Conservation (phyloP, 1,284 basidiomycete species). For the Ustilago lituana region DNA sequence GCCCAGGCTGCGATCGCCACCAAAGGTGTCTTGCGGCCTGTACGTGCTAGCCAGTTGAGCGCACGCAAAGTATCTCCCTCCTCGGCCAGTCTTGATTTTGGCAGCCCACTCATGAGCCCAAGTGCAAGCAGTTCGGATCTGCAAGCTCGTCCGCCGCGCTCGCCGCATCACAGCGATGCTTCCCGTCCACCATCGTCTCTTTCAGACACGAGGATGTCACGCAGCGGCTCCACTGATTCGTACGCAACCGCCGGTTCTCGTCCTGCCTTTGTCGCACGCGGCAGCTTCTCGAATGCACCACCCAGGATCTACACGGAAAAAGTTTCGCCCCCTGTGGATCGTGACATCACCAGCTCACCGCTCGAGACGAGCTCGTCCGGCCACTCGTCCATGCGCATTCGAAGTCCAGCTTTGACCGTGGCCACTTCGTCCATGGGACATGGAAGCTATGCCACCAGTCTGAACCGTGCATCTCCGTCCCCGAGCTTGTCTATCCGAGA, state of each 20-base stretch:
- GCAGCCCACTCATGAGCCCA: slow-evolving; percentile 25
- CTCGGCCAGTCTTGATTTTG: slow-evolving; percentile 9
- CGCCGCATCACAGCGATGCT: slow-evolving; percentile 6
- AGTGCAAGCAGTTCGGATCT: slow-evolving; percentile 19
- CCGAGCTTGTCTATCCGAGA: slow-evolving; percentile 16
- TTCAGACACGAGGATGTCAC: slow-evolving; percentile 19
- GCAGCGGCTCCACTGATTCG: slow-evolving; percentile 22
- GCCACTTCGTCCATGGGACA: slow-evolving; percentile 31
- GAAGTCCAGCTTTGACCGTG: slow-evolving; percentile 29
- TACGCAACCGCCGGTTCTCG: slow-evolving; percentile 23
- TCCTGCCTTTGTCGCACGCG: slow-evolving; percentile 3
- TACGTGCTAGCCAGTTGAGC: slow-evolving; percentile 34
- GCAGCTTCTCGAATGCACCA: slow-evolving; percentile 20
- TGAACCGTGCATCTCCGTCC: slow-evolving; percentile 14
- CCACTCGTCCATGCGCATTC: slow-evolving; percentile 36
- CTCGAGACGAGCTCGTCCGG: slow-evolving; percentile 44
- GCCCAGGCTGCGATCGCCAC: slow-evolving; percentile 40
- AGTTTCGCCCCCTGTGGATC: slow-evolving; percentile 11
- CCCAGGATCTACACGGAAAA: slow-evolving; percentile 21
- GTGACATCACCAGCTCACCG: slow-evolving; percentile 29
- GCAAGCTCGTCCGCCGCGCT: slow-evolving; percentile 9
- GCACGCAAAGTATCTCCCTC: slow-evolving; percentile 30
- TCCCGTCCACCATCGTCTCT: slow-evolving; percentile 19
- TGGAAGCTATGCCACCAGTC: neutral
- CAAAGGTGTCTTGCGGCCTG: slow-evolving; percentile 26